These are phyloP conservation scores for Suillus lakei DNA, from an alignment of 768 basidiomycete genomes.

Conservation along the genomic window DNA sequence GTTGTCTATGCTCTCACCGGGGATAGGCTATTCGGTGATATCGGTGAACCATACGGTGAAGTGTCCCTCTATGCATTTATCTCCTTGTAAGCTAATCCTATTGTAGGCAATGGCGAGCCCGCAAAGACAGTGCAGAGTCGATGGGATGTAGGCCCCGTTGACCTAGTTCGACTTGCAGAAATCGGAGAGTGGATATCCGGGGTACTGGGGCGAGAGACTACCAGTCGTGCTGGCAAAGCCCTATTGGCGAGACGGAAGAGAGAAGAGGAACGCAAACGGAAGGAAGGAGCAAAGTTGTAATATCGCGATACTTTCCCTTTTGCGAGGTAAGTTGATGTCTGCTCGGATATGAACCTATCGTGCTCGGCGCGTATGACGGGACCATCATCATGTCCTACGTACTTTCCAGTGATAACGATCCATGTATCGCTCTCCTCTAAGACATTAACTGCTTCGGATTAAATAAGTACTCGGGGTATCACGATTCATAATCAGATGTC, in stretches of 20 bases:
- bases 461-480: not conserved
- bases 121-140: conserved; percentile 7
- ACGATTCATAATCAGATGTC: not conserved
- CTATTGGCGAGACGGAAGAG: conserved; percentile 55
- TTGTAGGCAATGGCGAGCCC: not conserved
- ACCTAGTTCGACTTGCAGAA: conserved; percentile 71
- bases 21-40: conserved; percentile 58
- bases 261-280: conserved; percentile 22
- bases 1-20: conserved; percentile 81
- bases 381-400: not conserved
- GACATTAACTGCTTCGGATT: not conserved
- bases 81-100: not conserved
- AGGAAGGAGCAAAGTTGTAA: conserved; percentile 4
- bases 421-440: not conserved
- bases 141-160: conserved; percentile 45
- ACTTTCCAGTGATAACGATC: not conserved
- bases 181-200: conserved; percentile 86
- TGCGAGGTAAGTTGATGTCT: not conserved
- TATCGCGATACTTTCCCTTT: not conserved
- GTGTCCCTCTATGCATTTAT: not conserved
- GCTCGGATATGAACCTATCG: not conserved
- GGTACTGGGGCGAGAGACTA: conserved; percentile 65
- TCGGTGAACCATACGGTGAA: conserved; percentile 36
- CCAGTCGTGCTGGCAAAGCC: conserved; percentile 79
- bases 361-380: not conserved